Evolutionary conservation across 164 flowering plant genomes (phyloP).

Genomic region (Tinospora cordifolia): DNA sequence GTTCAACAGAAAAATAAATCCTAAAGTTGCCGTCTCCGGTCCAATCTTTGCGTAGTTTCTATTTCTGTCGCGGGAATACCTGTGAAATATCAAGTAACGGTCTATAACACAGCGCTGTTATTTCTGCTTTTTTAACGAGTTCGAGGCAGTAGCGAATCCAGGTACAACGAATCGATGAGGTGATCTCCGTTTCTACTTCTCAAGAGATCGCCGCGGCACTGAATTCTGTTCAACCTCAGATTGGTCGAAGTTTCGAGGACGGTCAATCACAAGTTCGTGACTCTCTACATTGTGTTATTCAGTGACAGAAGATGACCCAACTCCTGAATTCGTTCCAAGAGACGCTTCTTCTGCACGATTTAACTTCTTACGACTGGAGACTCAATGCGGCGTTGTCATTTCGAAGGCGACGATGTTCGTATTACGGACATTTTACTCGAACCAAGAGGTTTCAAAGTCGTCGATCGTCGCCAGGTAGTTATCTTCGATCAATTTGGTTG

Average conservation of each 20-base stretch:
- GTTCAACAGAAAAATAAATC: too few species aligned
- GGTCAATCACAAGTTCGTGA: background rate
- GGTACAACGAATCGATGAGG: background rate
- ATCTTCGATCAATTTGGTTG: background rate
- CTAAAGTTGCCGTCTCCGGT: too few species aligned
- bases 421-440: background rate
- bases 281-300: background rate
- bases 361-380: background rate
- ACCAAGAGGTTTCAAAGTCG: background rate
- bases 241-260: too few species aligned
- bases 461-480: conserved; percentile 19
- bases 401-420: background rate
- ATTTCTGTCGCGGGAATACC: too few species aligned
- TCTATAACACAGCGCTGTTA: too few species aligned
- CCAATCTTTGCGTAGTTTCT: too few species aligned
- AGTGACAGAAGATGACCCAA: conserved; percentile 19
- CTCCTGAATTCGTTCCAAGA: conserved; percentile 16
- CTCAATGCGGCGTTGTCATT: background rate
- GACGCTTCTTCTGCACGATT: conserved; percentile 12
- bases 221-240: background rate
- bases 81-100: too few species aligned
- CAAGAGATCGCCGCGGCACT: background rate
- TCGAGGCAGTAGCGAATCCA: background rate
- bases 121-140: background rate
- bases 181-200: background rate